phyloP scores from a whole-genome alignment of 1,139 yeast species.

The Taphrina sp. region DNA sequence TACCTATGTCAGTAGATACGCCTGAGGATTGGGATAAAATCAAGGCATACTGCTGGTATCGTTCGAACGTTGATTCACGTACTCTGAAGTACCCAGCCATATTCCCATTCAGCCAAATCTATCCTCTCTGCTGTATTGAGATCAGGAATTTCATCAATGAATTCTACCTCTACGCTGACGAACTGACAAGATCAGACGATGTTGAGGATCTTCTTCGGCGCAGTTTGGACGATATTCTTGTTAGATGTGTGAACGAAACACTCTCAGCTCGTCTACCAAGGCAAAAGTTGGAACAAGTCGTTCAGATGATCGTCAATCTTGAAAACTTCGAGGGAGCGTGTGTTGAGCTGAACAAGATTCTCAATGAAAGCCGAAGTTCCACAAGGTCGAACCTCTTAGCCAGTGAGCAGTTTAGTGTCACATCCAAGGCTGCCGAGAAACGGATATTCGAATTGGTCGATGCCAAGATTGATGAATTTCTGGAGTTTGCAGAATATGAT shows the following conservation, averaged over 20 bases:
- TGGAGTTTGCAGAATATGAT: constrained; percentile 83
- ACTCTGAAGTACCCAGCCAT: constrained; percentile 62
- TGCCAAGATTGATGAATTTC: constrained; percentile 69
- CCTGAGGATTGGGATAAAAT: constrained; percentile 61
- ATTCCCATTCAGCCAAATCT: constrained; percentile 84
- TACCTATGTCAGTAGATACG: constrained; percentile 74
- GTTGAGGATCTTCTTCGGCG: constrained; percentile 43
- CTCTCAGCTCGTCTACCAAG: constrained; percentile 63
- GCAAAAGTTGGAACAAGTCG: constrained; percentile 81
- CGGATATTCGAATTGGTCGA: constrained; percentile 66
- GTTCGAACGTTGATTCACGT: constrained; percentile 50
- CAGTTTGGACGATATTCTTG: constrained; percentile 67
- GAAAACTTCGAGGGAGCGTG: constrained; percentile 73
- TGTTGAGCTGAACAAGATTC: constrained; percentile 47
- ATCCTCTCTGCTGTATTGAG: constrained; percentile 79
- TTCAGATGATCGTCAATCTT: constrained; percentile 82
- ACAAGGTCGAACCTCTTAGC: constrained; percentile 56
- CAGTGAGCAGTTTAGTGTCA: constrained; percentile 54
- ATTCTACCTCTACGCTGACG: constrained; percentile 62
- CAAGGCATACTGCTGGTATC: constrained; percentile 68
- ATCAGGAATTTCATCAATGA: constrained; percentile 64
- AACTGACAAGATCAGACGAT: constrained; percentile 52
- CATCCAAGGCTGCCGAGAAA: constrained; percentile 74
- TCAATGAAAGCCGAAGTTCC: constrained; percentile 53
- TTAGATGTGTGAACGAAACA: constrained; percentile 67